A percentile compares a stretch with the other conserved stretches of the same genome.
Evolutionary conservation across 148 eudicot species (phyloP).

Genomic region (Amaranthus palmeri): DNA sequence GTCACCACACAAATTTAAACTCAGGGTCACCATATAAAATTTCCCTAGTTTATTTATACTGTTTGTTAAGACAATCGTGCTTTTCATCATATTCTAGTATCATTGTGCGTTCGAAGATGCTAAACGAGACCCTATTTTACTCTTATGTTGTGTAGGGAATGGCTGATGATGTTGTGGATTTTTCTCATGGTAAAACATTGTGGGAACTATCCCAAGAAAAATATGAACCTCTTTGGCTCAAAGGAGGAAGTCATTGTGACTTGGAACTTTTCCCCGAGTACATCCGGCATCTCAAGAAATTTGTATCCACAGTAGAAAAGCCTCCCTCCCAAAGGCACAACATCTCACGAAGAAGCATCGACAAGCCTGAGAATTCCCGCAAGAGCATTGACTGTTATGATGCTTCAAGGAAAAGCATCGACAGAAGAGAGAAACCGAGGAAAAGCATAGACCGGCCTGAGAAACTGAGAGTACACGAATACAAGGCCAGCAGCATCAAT

Average conservation of each 20-base stretch:
- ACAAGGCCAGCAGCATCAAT: conserved; percentile 52
- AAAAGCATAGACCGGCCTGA: conserved; percentile 40
- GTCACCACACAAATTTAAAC: too few relatives aligned
- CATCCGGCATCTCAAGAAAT: conserved; percentile 78
- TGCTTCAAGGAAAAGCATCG: conserved; percentile 47
- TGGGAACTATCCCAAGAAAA: conserved; percentile 79
- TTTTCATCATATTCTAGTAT: not conserved
- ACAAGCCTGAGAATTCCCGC: conserved; percentile 53
- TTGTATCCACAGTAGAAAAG: conserved; percentile 59
- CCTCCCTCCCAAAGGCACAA: conserved; percentile 61
- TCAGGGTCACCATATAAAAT: too few relatives aligned
- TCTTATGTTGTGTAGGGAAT: conserved; percentile 64
- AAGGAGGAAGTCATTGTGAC: conserved; percentile 93
- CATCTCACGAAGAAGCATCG: conserved; percentile 60
- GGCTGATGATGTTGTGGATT: conserved; percentile 94
- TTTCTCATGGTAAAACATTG: conserved; percentile 87
- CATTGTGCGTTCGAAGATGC: not conserved
- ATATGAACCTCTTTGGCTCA: conserved; percentile 88
- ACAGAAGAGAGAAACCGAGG: conserved; percentile 56
- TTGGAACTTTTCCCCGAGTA: conserved; percentile 84
- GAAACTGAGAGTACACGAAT: conserved; percentile 41
- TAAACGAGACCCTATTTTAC: not conserved
- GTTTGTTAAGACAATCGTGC: not conserved
- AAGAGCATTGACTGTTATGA: conserved; percentile 59
- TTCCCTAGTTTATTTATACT: too few relatives aligned